Conservation (phyloP, 352 stramenopile species). For the Phytophthora aleatoria region DNA sequence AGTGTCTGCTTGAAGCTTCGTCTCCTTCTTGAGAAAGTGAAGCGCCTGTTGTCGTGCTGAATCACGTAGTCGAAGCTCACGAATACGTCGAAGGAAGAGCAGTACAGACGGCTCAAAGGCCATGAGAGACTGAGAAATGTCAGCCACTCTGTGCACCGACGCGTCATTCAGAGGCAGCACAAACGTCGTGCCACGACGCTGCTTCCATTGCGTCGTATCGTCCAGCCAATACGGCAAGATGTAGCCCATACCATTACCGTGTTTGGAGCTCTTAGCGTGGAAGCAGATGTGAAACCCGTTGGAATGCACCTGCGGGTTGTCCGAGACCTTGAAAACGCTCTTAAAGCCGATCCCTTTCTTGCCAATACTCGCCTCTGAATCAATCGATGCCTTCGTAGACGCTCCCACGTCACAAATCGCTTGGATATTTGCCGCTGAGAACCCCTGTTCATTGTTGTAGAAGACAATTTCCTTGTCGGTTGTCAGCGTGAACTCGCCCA, state of each 20-base stretch:
- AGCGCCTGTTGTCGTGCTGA: constrained; percentile 33
- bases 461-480: constrained; percentile 64
- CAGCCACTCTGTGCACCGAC: constrained; percentile 44
- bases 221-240: constrained; percentile 85
- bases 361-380: constrained; percentile 69
- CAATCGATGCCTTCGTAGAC: constrained; percentile 66
- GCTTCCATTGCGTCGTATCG: constrained; percentile 45
- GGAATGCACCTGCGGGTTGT: constrained; percentile 84
- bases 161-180: constrained; percentile 72
- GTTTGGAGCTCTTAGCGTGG: constrained; percentile 52
- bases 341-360: constrained; percentile 93
- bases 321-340: constrained; percentile 90
- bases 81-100: constrained; percentile 79
- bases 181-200: constrained; percentile 63
- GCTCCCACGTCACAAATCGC: constrained; percentile 89
- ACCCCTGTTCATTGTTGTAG: constrained; percentile 86
- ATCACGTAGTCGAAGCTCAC: constrained; percentile 64
- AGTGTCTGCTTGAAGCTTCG: constrained; percentile 23
- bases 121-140: constrained; percentile 71
- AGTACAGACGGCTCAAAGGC: constrained; percentile 78
- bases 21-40: constrained; percentile 57
- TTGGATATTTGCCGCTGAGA: constrained; percentile 74
- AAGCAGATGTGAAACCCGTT: constrained; percentile 90
- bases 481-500: constrained; percentile 68
- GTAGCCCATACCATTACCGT: constrained; percentile 66